These are phyloP conservation scores for Suillus cothurnatus DNA, from an alignment of 768 basidiomycete genomes.

Conservation along the genomic window DNA sequence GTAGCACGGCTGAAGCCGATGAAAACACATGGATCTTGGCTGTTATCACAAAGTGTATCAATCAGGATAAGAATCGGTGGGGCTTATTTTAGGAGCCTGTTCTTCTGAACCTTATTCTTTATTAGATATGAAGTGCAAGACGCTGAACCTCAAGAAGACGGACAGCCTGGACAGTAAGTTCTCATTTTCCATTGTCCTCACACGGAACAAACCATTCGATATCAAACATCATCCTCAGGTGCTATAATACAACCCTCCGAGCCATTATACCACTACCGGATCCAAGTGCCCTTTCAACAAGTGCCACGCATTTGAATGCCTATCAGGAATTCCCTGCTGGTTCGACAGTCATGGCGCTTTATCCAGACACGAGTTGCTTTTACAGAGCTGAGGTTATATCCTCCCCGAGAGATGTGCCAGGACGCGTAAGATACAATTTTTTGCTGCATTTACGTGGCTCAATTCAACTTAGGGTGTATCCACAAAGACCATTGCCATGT, in stretches of 20 bases:
- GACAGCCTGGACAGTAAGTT: slow-evolving; percentile 60
- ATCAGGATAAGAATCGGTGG: slow-evolving; percentile 71
- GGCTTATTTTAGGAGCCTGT: slow-evolving; percentile 12
- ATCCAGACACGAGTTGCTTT: slow-evolving; percentile 90
- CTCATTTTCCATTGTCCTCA: background rate
- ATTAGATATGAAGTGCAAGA: slow-evolving; percentile 84
- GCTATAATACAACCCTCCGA: slow-evolving; percentile 69
- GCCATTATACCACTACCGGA: slow-evolving; percentile 83
- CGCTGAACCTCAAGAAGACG: slow-evolving; percentile 80
- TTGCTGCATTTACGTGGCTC: slow-evolving; percentile 4
- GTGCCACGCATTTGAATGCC: slow-evolving; percentile 62
- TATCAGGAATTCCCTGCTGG: slow-evolving; percentile 75
- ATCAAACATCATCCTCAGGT: slow-evolving; percentile 36
- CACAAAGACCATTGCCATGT: slow-evolving; percentile 55
- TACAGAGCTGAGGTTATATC: slow-evolving; percentile 84
- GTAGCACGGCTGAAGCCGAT: slow-evolving; percentile 53
- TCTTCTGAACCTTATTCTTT: slow-evolving; percentile 4
- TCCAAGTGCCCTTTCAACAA: slow-evolving; percentile 56
- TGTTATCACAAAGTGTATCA: slow-evolving; percentile 68
- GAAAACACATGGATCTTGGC: slow-evolving; percentile 78
- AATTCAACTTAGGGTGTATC: slow-evolving; percentile 30
- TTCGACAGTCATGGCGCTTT: slow-evolving; percentile 82
- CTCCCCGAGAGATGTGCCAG: slow-evolving; percentile 52
- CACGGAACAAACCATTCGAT: background rate
- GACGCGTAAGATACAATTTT: slow-evolving; percentile 37